These are phyloP conservation scores for Omphalea diandra DNA, from an alignment of 441 rosid species.

Conservation along the genomic window DNA sequence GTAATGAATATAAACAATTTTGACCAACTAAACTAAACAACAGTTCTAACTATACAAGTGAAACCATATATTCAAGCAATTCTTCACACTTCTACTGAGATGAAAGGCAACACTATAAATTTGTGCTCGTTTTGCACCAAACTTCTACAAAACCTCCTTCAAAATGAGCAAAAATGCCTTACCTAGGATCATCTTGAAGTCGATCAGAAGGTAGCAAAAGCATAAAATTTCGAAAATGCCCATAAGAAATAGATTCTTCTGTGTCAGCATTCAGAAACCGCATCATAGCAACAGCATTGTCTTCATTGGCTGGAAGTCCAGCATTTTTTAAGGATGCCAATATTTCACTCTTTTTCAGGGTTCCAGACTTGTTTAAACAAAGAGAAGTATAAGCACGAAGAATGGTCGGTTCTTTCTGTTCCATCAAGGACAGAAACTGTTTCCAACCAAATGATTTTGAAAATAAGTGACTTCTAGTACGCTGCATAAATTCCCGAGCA, in stretches of 20 bases:
- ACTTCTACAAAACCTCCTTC: conserved; percentile 6
- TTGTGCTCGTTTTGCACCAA: background rate
- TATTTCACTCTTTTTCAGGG: conserved; percentile 92
- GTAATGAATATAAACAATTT: background rate
- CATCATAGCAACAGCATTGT: conserved; percentile 97
- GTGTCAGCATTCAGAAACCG: conserved; percentile 80
- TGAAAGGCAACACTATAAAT: conserved; percentile 16
- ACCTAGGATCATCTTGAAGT: conserved; percentile 96
- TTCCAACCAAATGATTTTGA: conserved; percentile 98
- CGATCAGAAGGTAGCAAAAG: conserved; percentile 90
- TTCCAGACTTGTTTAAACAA: conserved; percentile 91
- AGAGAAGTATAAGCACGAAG: conserved; percentile 96
- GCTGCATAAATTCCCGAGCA: conserved; percentile 84
- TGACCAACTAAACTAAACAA: background rate
- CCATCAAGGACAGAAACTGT: conserved; percentile 95
- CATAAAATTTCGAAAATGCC: conserved; percentile 98
- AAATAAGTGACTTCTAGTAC: conserved; percentile 83
- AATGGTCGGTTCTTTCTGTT: conserved; percentile 94
- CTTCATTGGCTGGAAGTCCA: conserved; percentile 97
- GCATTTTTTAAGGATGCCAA: conserved; percentile 83
- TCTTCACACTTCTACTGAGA: background rate
- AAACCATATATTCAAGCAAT: conserved; percentile 6
- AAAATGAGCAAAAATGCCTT: conserved; percentile 27
- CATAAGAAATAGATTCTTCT: conserved; percentile 93
- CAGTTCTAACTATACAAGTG: no score